These are phyloP conservation scores for Alternaria solani DNA, from an alignment of 2,329 filamentous ascomycete species.

Conservation along the genomic window DNA sequence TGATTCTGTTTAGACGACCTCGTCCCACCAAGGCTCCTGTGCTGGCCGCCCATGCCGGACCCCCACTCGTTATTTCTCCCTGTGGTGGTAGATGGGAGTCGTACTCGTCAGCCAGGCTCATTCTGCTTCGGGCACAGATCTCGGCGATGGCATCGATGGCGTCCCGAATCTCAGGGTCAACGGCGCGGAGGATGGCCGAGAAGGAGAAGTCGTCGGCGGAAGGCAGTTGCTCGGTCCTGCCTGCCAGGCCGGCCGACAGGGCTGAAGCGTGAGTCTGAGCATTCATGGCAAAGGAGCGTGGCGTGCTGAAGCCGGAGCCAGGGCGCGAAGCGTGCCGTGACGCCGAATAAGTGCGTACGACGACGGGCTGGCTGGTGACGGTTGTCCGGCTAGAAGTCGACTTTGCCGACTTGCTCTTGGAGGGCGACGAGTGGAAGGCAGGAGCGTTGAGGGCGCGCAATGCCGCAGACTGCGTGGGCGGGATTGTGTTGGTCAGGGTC, in stretches of 20 bases:
- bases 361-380: slow-evolving; percentile 54
- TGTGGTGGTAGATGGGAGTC: slow-evolving; percentile 68
- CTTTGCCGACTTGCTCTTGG: slow-evolving; percentile 47
- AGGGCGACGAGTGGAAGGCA: slow-evolving; percentile 45
- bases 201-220: slow-evolving; percentile 64
- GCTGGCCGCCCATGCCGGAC: slow-evolving; percentile 39
- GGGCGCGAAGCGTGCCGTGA: slow-evolving; percentile 45
- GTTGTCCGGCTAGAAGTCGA: slow-evolving; percentile 50
- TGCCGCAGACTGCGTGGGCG: slow-evolving; percentile 49
- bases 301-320: slow-evolving; percentile 43
- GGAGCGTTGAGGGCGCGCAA: slow-evolving; percentile 51
- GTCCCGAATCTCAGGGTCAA: slow-evolving; percentile 65
- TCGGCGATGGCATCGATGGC: slow-evolving; percentile 70
- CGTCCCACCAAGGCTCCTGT: slow-evolving; percentile 42
- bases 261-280: slow-evolving; percentile 36
- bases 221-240: slow-evolving; percentile 49
- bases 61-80: slow-evolving; percentile 60
- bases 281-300: slow-evolving; percentile 45
- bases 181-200: slow-evolving; percentile 62
- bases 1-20: slow-evolving; percentile 41
- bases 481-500: slow-evolving; percentile 48
- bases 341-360: slow-evolving; percentile 54
- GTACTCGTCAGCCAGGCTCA: slow-evolving; percentile 70
- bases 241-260: slow-evolving; percentile 42
- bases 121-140: slow-evolving; percentile 67